Evolutionary conservation across 2,329 filamentous ascomycete species (phyloP).

Genomic region (Leptographium lundbergii): DNA sequence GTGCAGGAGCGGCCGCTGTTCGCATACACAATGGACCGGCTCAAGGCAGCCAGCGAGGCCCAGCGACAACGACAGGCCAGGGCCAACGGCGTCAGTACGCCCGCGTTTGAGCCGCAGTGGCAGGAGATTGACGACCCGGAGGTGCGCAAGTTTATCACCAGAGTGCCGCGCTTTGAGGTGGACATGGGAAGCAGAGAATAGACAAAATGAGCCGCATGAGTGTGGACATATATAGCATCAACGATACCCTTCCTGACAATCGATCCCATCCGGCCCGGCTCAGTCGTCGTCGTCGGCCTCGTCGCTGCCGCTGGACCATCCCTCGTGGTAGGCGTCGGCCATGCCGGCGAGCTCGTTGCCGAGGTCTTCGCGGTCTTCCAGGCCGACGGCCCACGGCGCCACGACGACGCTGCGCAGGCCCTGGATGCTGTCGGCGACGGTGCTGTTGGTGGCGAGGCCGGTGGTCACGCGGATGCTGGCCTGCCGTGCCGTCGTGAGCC

Average conservation of each 20-base stretch:
- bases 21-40: conserved; percentile 11
- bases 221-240: not conserved
- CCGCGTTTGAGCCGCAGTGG: conserved; percentile 11
- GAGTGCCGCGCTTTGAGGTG: conserved; percentile 9
- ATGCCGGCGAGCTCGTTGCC: conserved; percentile 71
- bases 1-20: conserved; percentile 10
- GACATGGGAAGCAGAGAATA: conserved; percentile 1
- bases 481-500: conserved; percentile 22
- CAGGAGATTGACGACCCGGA: conserved; percentile 10
- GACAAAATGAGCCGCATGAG: not conserved
- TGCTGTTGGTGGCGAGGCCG: conserved; percentile 61
- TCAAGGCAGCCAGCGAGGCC: conserved; percentile 7
- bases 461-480: conserved; percentile 37
- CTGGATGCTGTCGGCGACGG: conserved; percentile 57
- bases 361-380: conserved; percentile 77
- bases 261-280: not conserved
- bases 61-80: conserved; percentile 6
- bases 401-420: conserved; percentile 44
- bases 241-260: not conserved
- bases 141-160: conserved; percentile 9
- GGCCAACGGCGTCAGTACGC: conserved; percentile 10
- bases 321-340: conserved; percentile 78
- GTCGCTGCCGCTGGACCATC: conserved; percentile 70
- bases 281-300: conserved; percentile 47
- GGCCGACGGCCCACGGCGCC: conserved; percentile 40